These are phyloP conservation scores for Cadophora luteo-olivacea DNA, from an alignment of 2,329 filamentous ascomycete genomes.

Conservation along the genomic window DNA sequence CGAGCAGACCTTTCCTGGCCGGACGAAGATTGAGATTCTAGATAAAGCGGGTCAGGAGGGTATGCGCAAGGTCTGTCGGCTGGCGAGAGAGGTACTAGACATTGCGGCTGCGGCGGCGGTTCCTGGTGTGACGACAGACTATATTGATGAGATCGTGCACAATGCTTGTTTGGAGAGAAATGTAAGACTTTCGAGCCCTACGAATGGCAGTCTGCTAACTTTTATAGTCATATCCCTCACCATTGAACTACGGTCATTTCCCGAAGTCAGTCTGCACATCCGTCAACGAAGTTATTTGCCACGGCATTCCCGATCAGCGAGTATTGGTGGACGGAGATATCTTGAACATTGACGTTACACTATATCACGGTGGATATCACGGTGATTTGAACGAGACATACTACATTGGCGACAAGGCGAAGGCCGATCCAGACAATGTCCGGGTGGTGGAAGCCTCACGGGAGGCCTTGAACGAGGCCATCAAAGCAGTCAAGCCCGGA, in stretches of 20 bases:
- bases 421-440: slow-evolving; percentile 83
- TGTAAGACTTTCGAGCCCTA: slow-evolving; percentile 59
- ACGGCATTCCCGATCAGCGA: slow-evolving; percentile 94
- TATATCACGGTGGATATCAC: slow-evolving; percentile 95
- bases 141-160: slow-evolving; percentile 94
- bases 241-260: slow-evolving; percentile 94
- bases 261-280: slow-evolving; percentile 98
- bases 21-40: slow-evolving; percentile 84
- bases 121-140: slow-evolving; percentile 95
- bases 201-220: slow-evolving; percentile 30
- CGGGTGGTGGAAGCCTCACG: slow-evolving; percentile 89
- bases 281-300: slow-evolving; percentile 96
- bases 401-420: slow-evolving; percentile 90
- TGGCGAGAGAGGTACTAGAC: slow-evolving; percentile 91
- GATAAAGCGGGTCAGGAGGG: slow-evolving; percentile 79
- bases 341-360: slow-evolving; percentile 92
- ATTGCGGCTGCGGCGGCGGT: slow-evolving; percentile 82
- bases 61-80: slow-evolving; percentile 90
- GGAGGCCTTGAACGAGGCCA: slow-evolving; percentile 89
- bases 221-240: slow-evolving; percentile 86
- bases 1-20: slow-evolving; percentile 63
- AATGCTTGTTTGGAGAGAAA: slow-evolving; percentile 92
- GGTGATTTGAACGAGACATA: slow-evolving; percentile 98
- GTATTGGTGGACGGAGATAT: slow-evolving; percentile 91
- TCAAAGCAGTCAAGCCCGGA: slow-evolving; percentile 90